These are phyloP conservation scores for Cupressus sempervirens DNA, from an alignment of 75 land plant genomes.

Conservation along the genomic window DNA sequence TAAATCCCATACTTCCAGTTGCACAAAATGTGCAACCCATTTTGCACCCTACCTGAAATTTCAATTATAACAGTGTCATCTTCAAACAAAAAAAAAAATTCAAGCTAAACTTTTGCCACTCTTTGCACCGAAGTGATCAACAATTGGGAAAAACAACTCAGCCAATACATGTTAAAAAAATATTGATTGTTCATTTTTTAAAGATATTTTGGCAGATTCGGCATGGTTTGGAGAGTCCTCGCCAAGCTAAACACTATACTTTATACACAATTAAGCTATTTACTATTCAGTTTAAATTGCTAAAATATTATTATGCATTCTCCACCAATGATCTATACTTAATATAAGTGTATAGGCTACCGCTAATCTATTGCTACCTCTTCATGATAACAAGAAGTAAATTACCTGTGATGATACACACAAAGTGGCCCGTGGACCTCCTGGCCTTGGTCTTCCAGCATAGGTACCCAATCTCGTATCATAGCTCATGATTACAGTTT, in stretches of 20 bases:
- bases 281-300: not conserved
- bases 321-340: not conserved
- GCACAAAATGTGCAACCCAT: conserved; percentile 99
- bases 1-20: conserved; percentile 96
- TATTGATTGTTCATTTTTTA: not conserved
- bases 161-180: not conserved
- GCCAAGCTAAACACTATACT: not conserved
- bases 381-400: not conserved
- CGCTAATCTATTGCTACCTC: not conserved
- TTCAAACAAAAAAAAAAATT: not conserved
- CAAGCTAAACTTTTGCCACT: not conserved
- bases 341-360: not conserved
- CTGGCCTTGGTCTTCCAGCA: conserved; percentile 78
- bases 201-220: not conserved
- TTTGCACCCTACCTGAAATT: conserved; percentile 88
- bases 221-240: not conserved
- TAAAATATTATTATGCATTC: not conserved
- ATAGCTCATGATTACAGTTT: conserved; percentile 96
- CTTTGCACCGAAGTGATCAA: not conserved
- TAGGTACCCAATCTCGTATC: conserved; percentile 81
- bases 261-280: not conserved
- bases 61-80: conserved; percentile 7
- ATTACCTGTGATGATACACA: conserved; percentile 96
- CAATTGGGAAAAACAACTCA: not conserved
- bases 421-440: conserved; percentile 80